Evolutionary conservation across 2,329 filamentous ascomycete genomes (phyloP).

Genomic region (Acrocalymma vagum): DNA sequence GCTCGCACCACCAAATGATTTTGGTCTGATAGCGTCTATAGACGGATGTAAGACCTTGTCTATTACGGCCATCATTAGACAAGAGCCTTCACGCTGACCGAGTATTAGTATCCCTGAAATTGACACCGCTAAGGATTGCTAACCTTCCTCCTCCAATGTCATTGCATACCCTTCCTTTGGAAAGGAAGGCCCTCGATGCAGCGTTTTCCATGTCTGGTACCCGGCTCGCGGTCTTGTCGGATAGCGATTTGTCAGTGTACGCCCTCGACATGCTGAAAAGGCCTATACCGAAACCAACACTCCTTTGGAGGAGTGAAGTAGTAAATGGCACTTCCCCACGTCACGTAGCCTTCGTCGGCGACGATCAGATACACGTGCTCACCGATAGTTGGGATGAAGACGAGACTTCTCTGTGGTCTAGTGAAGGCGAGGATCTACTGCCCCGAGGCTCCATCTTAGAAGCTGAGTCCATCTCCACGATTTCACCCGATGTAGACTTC

Average conservation of each 20-base stretch:
- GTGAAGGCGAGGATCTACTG: slow-evolving; percentile 25
- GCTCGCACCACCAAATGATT: slow-evolving; percentile 74
- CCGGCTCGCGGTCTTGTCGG: slow-evolving; percentile 75
- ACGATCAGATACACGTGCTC: slow-evolving; percentile 47
- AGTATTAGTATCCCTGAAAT: slow-evolving; percentile 68
- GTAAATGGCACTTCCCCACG: slow-evolving; percentile 39
- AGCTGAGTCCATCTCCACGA: slow-evolving; percentile 27
- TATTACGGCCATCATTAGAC: no score
- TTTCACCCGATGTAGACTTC: slow-evolving; percentile 31
- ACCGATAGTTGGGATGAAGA: slow-evolving; percentile 42
- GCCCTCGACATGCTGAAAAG: slow-evolving; percentile 71
- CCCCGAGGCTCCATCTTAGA: slow-evolving; percentile 33
- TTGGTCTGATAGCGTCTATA: slow-evolving; percentile 81
- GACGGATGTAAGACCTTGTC: slow-evolving; percentile 70
- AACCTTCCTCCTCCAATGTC: slow-evolving; percentile 96
- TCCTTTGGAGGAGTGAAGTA: slow-evolving; percentile 45
- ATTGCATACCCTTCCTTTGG: slow-evolving; percentile 73
- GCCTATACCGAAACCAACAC: slow-evolving; percentile 55
- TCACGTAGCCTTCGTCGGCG: slow-evolving; percentile 58
- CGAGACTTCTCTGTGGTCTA: slow-evolving; percentile 38
- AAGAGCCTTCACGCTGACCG: slow-evolving; percentile 18
- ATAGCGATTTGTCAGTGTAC: slow-evolving; percentile 72
- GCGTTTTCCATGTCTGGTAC: slow-evolving; percentile 63
- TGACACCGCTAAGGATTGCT: slow-evolving; percentile 84
- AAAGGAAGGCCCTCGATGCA: slow-evolving; percentile 75